Base-by-base conservation (phyloP, 2,329 filamentous ascomycete genomes). In the Botrytis elliptica region DNA sequence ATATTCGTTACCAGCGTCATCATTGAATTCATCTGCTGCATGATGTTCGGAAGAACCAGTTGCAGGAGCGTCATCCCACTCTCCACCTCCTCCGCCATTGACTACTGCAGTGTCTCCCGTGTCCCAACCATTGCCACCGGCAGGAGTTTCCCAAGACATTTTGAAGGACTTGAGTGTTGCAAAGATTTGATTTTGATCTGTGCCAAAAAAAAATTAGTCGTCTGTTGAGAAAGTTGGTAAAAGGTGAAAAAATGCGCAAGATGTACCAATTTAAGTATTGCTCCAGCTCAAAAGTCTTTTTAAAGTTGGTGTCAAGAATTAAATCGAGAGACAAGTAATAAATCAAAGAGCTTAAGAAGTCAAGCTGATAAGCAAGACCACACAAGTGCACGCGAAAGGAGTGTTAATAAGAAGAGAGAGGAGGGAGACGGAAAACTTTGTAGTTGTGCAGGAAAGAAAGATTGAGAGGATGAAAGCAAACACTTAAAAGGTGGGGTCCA, bases 131-230 rank as follows among this genome's bases (percentile, higher is more conserved):
- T 73, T 74, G 33, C 68, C 75, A 64, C 69, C 62, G 38, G 46
- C 72, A 69, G 42, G 70, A 59, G 72, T 76, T 36, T 78, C 77
- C 79, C 79, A 81, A 73, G 78, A 78, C 79, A 80, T 80, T 18
- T 75, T 77, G 64, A 57, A 60, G 38, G 64, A 33, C n/a, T 63
- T 20, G 14, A 52, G 40, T 22, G n/a, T 40, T 59, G 25, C 25
- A 44, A 18, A 52, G 7, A 36, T 57, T 66, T 59, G 33, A 12
- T 40, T 42, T 57, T 10, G 29, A 62, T 40, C 71, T 73, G 42
- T 36, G 12, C 36, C 20, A n/a, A 33, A 33, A 40, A 20, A 42
- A 38, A 42, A 38, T 72, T 59, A 72, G 70, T 12, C 1, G 22
- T 52, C 1, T 6, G 18, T 38, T 22, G 18, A 49, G 8, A 38